Evolutionary conservation across 2,329 filamentous ascomycete genomes (phyloP).

Genomic region (Cryphonectria nitschkei): DNA sequence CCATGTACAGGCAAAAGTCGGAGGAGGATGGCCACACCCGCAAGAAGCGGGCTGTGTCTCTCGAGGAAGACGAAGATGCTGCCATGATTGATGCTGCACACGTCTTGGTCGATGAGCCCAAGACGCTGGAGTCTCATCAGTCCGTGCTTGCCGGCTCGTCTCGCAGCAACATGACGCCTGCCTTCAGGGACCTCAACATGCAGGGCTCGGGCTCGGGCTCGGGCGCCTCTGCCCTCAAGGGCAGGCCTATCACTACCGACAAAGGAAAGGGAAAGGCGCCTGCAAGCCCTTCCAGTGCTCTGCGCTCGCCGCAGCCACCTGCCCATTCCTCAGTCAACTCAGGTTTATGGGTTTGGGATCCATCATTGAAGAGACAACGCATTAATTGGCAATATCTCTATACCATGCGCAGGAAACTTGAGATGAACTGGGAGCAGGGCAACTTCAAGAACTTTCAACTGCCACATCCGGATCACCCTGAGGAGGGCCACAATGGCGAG

Average conservation of each 20-base stretch:
- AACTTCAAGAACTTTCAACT: slow-evolving; percentile 86
- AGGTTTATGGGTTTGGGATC: slow-evolving; percentile 56
- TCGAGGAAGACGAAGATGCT: slow-evolving; percentile 52
- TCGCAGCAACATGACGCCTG: slow-evolving; percentile 31
- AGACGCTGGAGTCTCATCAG: slow-evolving; percentile 32
- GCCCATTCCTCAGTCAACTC: slow-evolving; percentile 39
- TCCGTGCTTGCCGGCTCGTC: slow-evolving; percentile 33
- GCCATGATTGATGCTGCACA: slow-evolving; percentile 43
- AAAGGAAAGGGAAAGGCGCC: slow-evolving; percentile 42
- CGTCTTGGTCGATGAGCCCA: slow-evolving; percentile 33
- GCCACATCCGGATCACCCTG: slow-evolving; percentile 77
- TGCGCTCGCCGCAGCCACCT: slow-evolving; percentile 11
- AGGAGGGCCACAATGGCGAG: slow-evolving; percentile 80
- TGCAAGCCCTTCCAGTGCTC: slow-evolving; percentile 17
- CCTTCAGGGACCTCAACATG: slow-evolving; percentile 40
- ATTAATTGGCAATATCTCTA: slow-evolving; percentile 95
- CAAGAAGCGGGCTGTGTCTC: slow-evolving; percentile 58
- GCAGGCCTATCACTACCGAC: slow-evolving; percentile 35
- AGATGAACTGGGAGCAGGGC: slow-evolving; percentile 89
- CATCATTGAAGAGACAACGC: slow-evolving; percentile 55
- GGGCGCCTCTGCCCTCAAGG: slow-evolving; percentile 33
- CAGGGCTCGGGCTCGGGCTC: slow-evolving; percentile 40
- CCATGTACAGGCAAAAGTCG: slow-evolving; percentile 47
- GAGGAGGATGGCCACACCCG: slow-evolving; percentile 54
- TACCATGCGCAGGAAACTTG: slow-evolving; percentile 80